Base-by-base conservation (phyloP, 371 early-diverging fungal genomes). In the Mucor piriformis region DNA sequence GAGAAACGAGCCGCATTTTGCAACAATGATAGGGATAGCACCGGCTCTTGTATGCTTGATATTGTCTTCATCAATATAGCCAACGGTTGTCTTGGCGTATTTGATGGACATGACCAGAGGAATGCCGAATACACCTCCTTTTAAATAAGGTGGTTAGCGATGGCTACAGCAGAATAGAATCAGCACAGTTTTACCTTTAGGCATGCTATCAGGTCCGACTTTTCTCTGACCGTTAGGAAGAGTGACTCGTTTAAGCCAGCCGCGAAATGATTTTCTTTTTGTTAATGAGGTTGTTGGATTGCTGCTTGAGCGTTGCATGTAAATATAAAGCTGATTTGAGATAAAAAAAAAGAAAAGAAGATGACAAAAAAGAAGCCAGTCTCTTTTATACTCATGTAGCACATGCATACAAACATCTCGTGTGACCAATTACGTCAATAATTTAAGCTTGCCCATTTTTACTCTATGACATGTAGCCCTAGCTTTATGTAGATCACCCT, bases 11-110 rank as follows among this genome's bases (percentile, higher is more conserved):
- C 82, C 79, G 34, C 82, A 82, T 48, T 82, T 82, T 37, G 74
- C 76, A 24, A 79, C 77, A 12, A 82, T 72, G 27, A 77, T 82
- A 21, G 82, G 82, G 46, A 82, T 79, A 8, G 70, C 72, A 6
- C 82, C 79, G 8, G 66, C 63, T 43, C 59, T 63, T 25, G 63
- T 46, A 27, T 73, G 67, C 20, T 64, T 62, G 20, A 67, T 38
- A n/a, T 44, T 49, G 20, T 73, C 73, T 21, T 69, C 70, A 34
- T 73, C 73, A 11, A 73, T 35, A 57, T 73, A 73, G 2, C 70
- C 66, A 2, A 73, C 50, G 10, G 63, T 61, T 6, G 66, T 66
- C 21, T 63, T 62, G 13, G 73, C 73, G 54, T 73, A 73, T 16
- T 63, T 52, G 24, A 73, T 59, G 10, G 73, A 69, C 42, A 57